Base-by-base conservation (phyloP, 2,329 filamentous ascomycete species). In the Hypoxylon rubiginosum region DNA sequence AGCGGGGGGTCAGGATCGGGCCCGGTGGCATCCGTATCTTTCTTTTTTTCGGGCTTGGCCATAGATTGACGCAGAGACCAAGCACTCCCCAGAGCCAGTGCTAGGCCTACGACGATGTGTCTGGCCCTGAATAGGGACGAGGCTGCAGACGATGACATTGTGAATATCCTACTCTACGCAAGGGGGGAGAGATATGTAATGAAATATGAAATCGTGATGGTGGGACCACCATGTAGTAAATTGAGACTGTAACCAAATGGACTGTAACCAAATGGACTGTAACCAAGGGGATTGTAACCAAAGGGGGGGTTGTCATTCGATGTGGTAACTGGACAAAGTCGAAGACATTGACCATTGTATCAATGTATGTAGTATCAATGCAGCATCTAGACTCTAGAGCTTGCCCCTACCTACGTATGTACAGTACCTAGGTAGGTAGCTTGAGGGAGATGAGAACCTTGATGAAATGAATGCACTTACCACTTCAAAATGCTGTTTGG, bases 1-100 rank as follows among this genome's bases (percentile, higher is more conserved):
- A 97, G 84, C n/a, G 89, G 85, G 30, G 94, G 93, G 74, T 97
- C 94, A 24, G 88, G 26, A 28, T 28, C 90, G 41, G 81, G 73
- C 62, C 83, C 80, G n/a, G n/a, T n/a, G 72, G 87, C 78, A 74
- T 83, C 73, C 58, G 70, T 64, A 36, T 67, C 70, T 62, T 67
- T 53, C 60, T 66, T 68, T 59, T 68, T 57, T 59, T 67, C 67
- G 71, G 70, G 53, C 52, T 60, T 71, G 50, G 73, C 71, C 73
- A 74, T 73, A 65, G 68, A 67, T 63, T 68, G 67, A 62, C 56
- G 61, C 43, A 72, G 32, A 64, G 68, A 66, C 69, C 69, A 71
- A 62, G 48, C 59, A 69, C 68, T 70, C 56, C 70, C 70, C 49
- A 75, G 56, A 56, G 62, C 67, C 62, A 71, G 30, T 26, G 66